phyloP scores from a whole-genome alignment of 2,329 filamentous ascomycete species.

The Xylogone sp. region DNA sequence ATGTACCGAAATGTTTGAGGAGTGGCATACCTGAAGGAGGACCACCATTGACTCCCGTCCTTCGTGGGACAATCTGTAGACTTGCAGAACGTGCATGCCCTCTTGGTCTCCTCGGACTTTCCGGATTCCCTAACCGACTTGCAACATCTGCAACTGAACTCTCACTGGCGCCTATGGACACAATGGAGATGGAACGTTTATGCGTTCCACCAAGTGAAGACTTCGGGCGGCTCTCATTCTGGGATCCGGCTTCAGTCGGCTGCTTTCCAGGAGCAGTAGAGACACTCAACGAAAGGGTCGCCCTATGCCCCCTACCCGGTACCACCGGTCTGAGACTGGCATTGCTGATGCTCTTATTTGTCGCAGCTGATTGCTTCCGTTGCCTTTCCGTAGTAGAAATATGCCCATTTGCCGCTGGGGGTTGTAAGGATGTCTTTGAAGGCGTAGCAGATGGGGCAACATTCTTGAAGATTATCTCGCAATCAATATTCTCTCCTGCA shows the following conservation, averaged over 20 bases:
- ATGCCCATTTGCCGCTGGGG: conserved; percentile 19
- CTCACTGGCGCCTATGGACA: conserved; percentile 64
- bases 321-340: conserved; percentile 41
- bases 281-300: conserved; percentile 61
- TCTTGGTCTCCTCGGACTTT: conserved; percentile 50
- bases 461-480: conserved; percentile 95
- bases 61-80: conserved; percentile 65
- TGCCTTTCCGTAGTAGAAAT: conserved; percentile 21
- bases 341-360: conserved; percentile 36
- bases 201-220: conserved; percentile 46
- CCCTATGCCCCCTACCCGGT: conserved; percentile 55
- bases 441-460: conserved; percentile 35
- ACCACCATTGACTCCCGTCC: conserved; percentile 36
- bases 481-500: conserved; percentile 92
- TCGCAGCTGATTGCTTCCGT: conserved; percentile 24
- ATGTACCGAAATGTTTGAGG: background rate
- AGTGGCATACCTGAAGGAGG: conserved; percentile 32
- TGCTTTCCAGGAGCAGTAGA: conserved; percentile 30
- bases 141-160: conserved; percentile 22
- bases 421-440: conserved; percentile 19
- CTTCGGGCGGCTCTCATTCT: conserved; percentile 17
- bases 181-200: conserved; percentile 75
- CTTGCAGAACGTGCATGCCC: conserved; percentile 78
- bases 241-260: conserved; percentile 14
- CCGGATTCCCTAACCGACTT: conserved; percentile 29